Evolutionary conservation across 768 basidiomycete species (phyloP), one percentile per base, ranked within the genome.

Genomic region (Aureoboletus auriporus): DNA sequence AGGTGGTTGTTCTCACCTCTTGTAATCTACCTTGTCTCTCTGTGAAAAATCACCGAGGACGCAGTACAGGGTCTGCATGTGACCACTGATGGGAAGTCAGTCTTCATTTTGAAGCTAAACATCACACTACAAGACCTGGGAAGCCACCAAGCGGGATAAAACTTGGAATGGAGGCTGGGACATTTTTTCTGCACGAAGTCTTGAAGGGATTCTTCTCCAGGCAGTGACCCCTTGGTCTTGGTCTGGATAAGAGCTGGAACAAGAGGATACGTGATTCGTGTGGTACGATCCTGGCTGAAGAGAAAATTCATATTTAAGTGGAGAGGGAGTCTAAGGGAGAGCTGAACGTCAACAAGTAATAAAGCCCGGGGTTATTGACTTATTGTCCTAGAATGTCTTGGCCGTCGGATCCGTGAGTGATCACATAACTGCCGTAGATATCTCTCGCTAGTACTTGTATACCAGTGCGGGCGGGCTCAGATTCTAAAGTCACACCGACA

Each of bases 71-170:
- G 66, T 67, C 47, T 67, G 66, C 47, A 68, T 46, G 35, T 67
- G 67, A 23, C 66, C 66, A 47, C 66, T 67, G 39, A 16, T 23
- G 34, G 40, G 43, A 30, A 6, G 42, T 69, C 20, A 67, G 52
- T 30, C 29, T 46, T 39, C n/a, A 17, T 30, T 40, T 44, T 31
- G 17, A 41, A 44, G 20, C 38, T 16, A 17, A 26, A 31, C 16
- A 9, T 12, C 34, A 35, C 13, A 28, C 33, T 33, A 44, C 54
- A 39, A 42, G 42, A 67, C 66, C 61, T 68, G 12, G 67, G 58
- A 46, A 67, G 61, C 66, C 66, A 67, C 66, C 66, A 67, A 17
- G 54, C 58, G 12, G 67, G 66, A 34, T 40, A 53, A 39, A 69
- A 67, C 51, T 51, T 39, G 46, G 61, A 59, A 47, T 40, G 43